Evolutionary conservation across 345 rosid species (phyloP), one percentile per base, ranked within the genome.

Genomic region (Citrus cavaleriei): DNA sequence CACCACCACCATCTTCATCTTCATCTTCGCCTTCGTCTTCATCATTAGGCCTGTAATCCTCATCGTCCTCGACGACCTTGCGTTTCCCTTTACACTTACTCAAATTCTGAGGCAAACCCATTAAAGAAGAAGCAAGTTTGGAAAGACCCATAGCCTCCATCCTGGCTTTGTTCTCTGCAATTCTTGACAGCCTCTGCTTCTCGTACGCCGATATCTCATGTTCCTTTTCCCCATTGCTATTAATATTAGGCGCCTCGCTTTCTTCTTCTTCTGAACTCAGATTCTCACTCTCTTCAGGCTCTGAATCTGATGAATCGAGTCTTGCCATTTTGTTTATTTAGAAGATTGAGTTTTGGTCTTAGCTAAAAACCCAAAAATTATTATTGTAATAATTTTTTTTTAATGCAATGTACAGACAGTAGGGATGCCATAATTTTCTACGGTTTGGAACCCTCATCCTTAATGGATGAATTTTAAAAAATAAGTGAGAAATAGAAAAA

Each of bases 101-200:
- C 24, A 79, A 77, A 59, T 66, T 83, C 65, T 32, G 85, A 63
- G 81, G 57, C 38, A 93, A 81, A 61, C 72, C 84, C 80, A 82
- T 76, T 35, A 92, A 73, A 78, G 91, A 84, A 75, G 86, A 83
- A 16, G 92, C 92, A 76, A 89, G 46, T 81, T 85, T 90, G 40
- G 76, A 77, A 65, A 95, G 86, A 75, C 98, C 97, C 73, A 93
- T 75, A 62, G 97, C 97, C 83, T 88, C 96, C 92, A 93, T 88
- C 79, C 92, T 87, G 30, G 91, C 93, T 81, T 80, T 86, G 87
- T 95, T 92, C 90, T 89, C 94, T 16, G 92, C 93, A 66, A 93
- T 95, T 84, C 95, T 95, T 30, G 87, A 70, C 2, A 91, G 77
- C 77, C 97, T 89, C 89, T 81, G 90, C 77, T 88, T 89, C 89